phyloP scores from a whole-genome alignment of 495 filamentous ascomycete species.

The Margaritispora aquatica region DNA sequence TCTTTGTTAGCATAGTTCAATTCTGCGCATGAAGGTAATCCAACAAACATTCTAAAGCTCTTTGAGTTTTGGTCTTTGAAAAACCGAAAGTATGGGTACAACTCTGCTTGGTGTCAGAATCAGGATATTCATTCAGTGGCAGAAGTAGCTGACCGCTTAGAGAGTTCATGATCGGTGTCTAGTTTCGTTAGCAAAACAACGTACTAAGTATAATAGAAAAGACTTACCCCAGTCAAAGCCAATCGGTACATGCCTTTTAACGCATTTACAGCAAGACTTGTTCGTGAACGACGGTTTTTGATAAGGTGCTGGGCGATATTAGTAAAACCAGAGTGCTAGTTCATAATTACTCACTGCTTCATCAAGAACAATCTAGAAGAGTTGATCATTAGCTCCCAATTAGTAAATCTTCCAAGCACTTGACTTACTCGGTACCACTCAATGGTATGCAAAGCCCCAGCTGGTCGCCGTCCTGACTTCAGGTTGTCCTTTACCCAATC shows the following conservation, averaged over 20 bases:
- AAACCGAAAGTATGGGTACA: slow-evolving; percentile 7
- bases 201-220: background rate
- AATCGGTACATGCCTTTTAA: slow-evolving; percentile 48
- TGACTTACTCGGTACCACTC: slow-evolving; percentile 11
- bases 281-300: slow-evolving; percentile 44
- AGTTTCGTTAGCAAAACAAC: background rate
- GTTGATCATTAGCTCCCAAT: background rate
- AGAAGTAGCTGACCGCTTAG: background rate
- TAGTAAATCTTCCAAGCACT: background rate
- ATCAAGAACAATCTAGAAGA: slow-evolving; percentile 12
- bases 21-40: background rate
- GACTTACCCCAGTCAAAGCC: slow-evolving; percentile 26
- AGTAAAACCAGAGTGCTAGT: background rate
- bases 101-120: slow-evolving; percentile 2
- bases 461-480: background rate
- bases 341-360: slow-evolving; percentile 7
- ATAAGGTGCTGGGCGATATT: slow-evolving; percentile 23
- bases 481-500: slow-evolving; percentile 4
- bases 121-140: background rate
- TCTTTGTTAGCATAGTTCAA: background rate
- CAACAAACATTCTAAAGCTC: background rate
- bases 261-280: slow-evolving; percentile 42
- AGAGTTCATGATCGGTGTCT: slow-evolving; percentile 12
- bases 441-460: slow-evolving; percentile 8
- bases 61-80: background rate